These are phyloP conservation scores for Atkinsonella hypoxylon DNA, from an alignment of 2,329 filamentous ascomycete species.

Conservation along the genomic window DNA sequence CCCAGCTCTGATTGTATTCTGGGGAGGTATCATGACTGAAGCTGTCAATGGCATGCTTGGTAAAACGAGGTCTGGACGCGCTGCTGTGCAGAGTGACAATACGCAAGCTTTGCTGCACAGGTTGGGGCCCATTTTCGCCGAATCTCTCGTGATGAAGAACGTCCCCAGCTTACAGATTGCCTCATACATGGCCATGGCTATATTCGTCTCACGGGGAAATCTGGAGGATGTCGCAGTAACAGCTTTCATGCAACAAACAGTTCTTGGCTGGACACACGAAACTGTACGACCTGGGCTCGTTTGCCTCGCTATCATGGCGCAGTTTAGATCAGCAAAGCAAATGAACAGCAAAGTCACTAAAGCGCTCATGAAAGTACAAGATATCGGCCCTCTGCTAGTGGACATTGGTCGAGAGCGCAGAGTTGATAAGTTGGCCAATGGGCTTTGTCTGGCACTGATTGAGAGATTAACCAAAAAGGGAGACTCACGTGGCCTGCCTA, in stretches of 20 bases:
- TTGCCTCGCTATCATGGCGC: conserved; percentile 69
- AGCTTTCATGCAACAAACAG: conserved; percentile 80
- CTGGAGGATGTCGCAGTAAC: conserved; percentile 72
- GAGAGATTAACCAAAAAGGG: conserved; percentile 50
- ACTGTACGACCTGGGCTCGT: conserved; percentile 64
- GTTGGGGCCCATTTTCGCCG: conserved; percentile 59
- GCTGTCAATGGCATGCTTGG: conserved; percentile 75
- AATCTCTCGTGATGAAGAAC: conserved; percentile 63
- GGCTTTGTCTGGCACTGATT: conserved; percentile 54
- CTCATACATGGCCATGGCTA: conserved; percentile 81
- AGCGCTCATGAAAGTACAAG: conserved; percentile 50
- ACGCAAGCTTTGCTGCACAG: conserved; percentile 64
- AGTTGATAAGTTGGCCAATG: conserved; percentile 60
- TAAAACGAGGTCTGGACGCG: conserved; percentile 60
- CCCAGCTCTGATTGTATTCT: conserved; percentile 72
- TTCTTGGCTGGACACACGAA: conserved; percentile 61
- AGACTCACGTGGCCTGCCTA: conserved; percentile 41
- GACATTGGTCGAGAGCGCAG: conserved; percentile 53
- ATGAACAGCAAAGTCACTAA: conserved; percentile 61
- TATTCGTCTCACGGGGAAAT: conserved; percentile 72
- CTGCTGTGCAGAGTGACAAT: conserved; percentile 64
- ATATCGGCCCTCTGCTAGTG: conserved; percentile 46
- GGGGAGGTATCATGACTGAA: conserved; percentile 81
- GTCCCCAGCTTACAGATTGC: conserved; percentile 71
- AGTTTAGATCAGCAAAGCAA: conserved; percentile 59